Evolutionary conservation across 2,329 filamentous ascomycete genomes (phyloP), one percentile per base, ranked within the genome.

Genomic region (Neonectria ditissima): DNA sequence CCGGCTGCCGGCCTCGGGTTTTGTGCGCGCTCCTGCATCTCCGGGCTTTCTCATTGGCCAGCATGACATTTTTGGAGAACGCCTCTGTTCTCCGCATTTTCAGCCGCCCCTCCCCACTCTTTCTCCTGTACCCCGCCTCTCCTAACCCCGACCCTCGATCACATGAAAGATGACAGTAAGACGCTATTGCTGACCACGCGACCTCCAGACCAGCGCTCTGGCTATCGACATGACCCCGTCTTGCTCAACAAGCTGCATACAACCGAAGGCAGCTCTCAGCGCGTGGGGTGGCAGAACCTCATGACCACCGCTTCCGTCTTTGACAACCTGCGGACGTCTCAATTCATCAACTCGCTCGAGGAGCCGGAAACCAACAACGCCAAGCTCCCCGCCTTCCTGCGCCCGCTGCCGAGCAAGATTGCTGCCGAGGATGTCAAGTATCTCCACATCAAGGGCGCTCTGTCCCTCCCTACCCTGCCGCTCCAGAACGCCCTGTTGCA

Each of bases 371-470:
- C 7, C 47, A 73, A 74, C 69, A 70, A 70, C 41, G 68, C 83
- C 34, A 82, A 89, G 60, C 79, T 90, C 22, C 88, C 89, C 39
- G 79, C 80, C 32, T 97, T 93, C 75, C 89, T 97, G 74, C 92
- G 92, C 73, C 90, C 93, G 24, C 83, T 97, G 7, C 93, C 94
- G 1, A 79, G 87, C 45, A 91, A 91, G 74, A 91, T 97, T 70
- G 89, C 91, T 6, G 84, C 87, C 14, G 93, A 97, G 70, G 94
- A 97, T 80, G 87, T 97, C 65, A 86, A 89, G 60, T 97, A 96
- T 77, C 85, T 97, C 60, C 87, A 90, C 65, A 87, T 89, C 75
- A 97, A 97, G 82, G 94, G 94, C 5, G 94, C 94, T 1, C 82
- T 97, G 69, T 89, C 89, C 2, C 86, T 97, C 43, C 95, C 95